Percentiles rank a stretch among this genome's conserved stretches.
phyloP scores from a whole-genome alignment of 2,329 filamentous ascomycete genomes.

The Falciphora oryzae region DNA sequence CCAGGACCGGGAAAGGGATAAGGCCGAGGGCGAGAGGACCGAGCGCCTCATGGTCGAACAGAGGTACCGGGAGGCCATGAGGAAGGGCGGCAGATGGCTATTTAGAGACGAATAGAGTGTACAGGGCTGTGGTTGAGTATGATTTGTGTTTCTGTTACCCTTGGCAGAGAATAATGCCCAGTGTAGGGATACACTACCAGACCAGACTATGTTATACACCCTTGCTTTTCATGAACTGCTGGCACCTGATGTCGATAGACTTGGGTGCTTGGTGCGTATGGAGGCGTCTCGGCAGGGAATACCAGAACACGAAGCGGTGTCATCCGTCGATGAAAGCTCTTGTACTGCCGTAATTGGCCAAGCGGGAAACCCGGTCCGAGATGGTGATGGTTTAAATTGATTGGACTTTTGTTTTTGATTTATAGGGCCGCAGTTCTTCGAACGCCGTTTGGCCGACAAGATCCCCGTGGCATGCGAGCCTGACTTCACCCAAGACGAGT shows the following conservation, averaged over 20 bases:
- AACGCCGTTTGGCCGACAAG: neutral
- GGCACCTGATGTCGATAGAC: too few relatives aligned
- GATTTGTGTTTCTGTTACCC: neutral
- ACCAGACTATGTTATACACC: neutral
- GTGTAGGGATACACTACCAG: too few relatives aligned
- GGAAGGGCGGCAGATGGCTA: conserved; percentile 67
- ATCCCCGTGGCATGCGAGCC: too few relatives aligned
- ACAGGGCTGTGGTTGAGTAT: neutral
- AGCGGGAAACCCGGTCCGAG: too few relatives aligned
- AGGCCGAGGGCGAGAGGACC: conserved; percentile 55
- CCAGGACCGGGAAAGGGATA: conserved; percentile 67
- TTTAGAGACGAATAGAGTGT: conserved; percentile 67
- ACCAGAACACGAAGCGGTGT: too few relatives aligned
- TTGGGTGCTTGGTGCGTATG: too few relatives aligned
- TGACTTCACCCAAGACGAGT: neutral
- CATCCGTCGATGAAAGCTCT: too few relatives aligned
- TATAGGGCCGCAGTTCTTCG: neutral
- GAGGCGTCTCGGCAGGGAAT: too few relatives aligned
- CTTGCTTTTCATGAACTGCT: too few relatives aligned
- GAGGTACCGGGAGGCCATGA: conserved; percentile 76
- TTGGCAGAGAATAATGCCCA: too few relatives aligned
- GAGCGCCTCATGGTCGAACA: conserved; percentile 63
- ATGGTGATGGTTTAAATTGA: neutral
- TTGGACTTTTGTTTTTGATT: neutral
- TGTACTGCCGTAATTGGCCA: too few relatives aligned